Evolutionary conservation across 345 rosid genomes (phyloP).

Genomic region (Eucalyptus virginea): DNA sequence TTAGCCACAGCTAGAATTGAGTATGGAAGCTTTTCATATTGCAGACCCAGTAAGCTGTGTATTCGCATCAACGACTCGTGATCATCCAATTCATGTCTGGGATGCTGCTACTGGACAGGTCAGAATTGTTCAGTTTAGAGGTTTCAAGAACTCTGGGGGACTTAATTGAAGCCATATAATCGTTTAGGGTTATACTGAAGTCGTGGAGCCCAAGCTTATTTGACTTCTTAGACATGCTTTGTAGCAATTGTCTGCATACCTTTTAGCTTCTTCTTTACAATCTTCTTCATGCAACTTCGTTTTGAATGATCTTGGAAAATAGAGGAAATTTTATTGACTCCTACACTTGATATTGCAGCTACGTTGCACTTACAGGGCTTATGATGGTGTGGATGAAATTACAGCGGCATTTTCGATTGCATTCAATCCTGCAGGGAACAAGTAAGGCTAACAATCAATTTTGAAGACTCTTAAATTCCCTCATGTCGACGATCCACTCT

Average conservation of each 20-base stretch:
- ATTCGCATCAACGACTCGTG: conserved; percentile 77
- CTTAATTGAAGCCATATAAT: neutral
- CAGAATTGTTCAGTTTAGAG: neutral
- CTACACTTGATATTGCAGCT: conserved; percentile 33
- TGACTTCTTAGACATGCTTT: neutral
- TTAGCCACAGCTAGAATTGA: neutral
- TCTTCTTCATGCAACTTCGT: neutral
- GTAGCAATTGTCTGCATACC: neutral
- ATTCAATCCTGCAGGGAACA: conserved; percentile 78
- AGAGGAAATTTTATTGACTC: neutral
- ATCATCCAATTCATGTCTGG: conserved; percentile 99
- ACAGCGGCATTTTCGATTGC: conserved; percentile 87
- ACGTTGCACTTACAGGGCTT: conserved; percentile 94
- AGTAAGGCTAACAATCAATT: conserved; percentile 33
- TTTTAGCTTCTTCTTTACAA: neutral
- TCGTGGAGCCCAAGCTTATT: rapidly evolving
- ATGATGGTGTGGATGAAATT: conserved; percentile 93
- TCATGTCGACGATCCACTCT: neutral
- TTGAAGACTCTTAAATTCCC: neutral
- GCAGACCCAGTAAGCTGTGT: conserved; percentile 83
- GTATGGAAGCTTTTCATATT: neutral
- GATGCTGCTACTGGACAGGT: conserved; percentile 94
- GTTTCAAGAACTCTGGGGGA: neutral
- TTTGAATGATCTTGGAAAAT: neutral
- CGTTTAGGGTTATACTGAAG: neutral